Evolutionary conservation across 306 rosid species (phyloP), one percentile per base, ranked within the genome.

Genomic region (Castanospermum australe): DNA sequence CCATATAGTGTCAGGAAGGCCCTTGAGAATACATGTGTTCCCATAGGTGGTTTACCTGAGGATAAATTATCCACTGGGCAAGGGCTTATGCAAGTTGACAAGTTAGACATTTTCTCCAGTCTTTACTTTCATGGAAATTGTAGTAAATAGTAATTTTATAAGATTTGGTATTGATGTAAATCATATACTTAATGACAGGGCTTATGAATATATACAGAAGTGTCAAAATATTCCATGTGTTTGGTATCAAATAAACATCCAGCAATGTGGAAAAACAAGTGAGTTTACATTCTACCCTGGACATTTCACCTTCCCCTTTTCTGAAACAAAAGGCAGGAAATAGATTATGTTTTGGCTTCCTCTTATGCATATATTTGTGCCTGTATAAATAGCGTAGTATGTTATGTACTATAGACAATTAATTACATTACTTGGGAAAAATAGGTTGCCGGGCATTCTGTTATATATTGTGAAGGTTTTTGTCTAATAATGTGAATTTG

Each of bases 71-170:
- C 99, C 67, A 82, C 93, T 81, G 99, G 99, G 67, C 91, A 89
- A 68, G 99, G 99, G 83, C 99, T 95, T 77, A 90, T 95, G 99
- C 99, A 91, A 93, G 93, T 95, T 86, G 98, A 95, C 92, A 95
- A 87, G 99, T 95, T 51, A 89, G 87, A 71, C 75, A 56, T 80
- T 84, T 57, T 67, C 55, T 78, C 75, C 72, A 71, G 50, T 60
- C 83, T 62, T 80, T 67, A 32, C 67, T 79, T 77, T 52, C 54
- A 32, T 20, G 25, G 20, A 63, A 38, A 79, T 25, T 79, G 8
- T 22, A 28, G 18, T 72, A 80, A 68, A 79, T 75, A 32, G 33
- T 74, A 67, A 47, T 44, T 78, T 48, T 48, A 25, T 77, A 24
- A 56, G 66, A 63, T 59, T 71, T 64, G 44, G 24, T 47, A 71